Conservation (phyloP, 1,284 basidiomycete genomes). For the Meira nashicola region DNA sequence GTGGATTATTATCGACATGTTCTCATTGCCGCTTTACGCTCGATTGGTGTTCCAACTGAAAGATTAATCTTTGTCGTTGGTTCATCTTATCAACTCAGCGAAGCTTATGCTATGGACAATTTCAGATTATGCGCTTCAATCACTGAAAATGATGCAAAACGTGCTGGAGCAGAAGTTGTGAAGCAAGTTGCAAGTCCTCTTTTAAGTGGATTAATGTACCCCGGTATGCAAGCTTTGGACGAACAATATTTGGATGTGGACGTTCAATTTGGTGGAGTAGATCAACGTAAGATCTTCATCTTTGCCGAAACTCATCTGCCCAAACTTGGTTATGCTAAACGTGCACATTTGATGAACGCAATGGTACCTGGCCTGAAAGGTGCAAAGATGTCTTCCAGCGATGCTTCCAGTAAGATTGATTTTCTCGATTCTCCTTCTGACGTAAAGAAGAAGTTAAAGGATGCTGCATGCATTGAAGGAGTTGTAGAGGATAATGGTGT, state of each 20-base stretch:
- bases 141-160: slow-evolving; percentile 92
- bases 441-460: slow-evolving; percentile 88
- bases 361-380: slow-evolving; percentile 95
- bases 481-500: slow-evolving; percentile 84
- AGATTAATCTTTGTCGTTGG: slow-evolving; percentile 71
- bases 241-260: slow-evolving; percentile 94
- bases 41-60: slow-evolving; percentile 83
- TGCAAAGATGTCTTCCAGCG: slow-evolving; percentile 98
- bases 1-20: slow-evolving; percentile 85
- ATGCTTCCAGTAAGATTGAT: slow-evolving; percentile 94
- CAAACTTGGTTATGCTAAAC: slow-evolving; percentile 84
- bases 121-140: slow-evolving; percentile 84
- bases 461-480: slow-evolving; percentile 91
- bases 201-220: slow-evolving; percentile 87
- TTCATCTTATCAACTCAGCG: slow-evolving; percentile 82
- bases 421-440: slow-evolving; percentile 83
- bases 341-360: slow-evolving; percentile 94
- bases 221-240: slow-evolving; percentile 90
- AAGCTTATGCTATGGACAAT: slow-evolving; percentile 90
- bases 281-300: slow-evolving; percentile 99
- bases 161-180: slow-evolving; percentile 98
- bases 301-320: slow-evolving; percentile 95
- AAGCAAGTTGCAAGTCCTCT: slow-evolving; percentile 92
- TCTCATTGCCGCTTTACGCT: slow-evolving; percentile 74
- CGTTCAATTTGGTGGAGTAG: slow-evolving; percentile 97